These are phyloP conservation scores for Aureobasidium leucospermi DNA, from an alignment of 2,329 filamentous ascomycete genomes.

Conservation along the genomic window DNA sequence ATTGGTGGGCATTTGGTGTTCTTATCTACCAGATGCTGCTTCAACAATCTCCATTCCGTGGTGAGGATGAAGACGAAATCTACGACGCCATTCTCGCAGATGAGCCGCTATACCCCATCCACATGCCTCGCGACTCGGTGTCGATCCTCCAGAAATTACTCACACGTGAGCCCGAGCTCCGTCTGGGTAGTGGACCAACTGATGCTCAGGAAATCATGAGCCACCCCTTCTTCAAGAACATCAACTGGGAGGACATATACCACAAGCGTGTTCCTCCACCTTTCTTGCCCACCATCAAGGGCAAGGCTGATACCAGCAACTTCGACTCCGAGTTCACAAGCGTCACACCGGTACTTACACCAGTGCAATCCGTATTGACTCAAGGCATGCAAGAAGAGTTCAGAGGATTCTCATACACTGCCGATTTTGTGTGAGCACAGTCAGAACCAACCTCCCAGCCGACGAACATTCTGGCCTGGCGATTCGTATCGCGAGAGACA, in stretches of 20 bases:
- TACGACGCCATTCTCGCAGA: constrained; percentile 98
- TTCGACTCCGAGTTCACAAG: constrained; percentile 98
- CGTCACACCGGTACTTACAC: constrained; percentile 92
- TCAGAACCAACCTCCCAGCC: neutral
- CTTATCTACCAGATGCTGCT: constrained; percentile 99
- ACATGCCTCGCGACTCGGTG: constrained; percentile 96
- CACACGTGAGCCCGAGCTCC: constrained; percentile 86
- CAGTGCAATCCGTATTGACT: constrained; percentile 92
- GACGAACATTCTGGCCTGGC: neutral
- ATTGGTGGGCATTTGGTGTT: constrained; percentile 99
- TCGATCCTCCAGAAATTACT: constrained; percentile 96
- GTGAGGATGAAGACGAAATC: constrained; percentile 98
- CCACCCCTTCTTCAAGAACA: constrained; percentile 94
- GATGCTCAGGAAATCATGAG: constrained; percentile 99
- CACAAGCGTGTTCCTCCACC: constrained; percentile 86
- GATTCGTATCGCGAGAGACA: too few relatives aligned
- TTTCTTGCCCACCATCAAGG: constrained; percentile 84
- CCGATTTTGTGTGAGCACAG: constrained; percentile 65
- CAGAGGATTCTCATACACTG: constrained; percentile 95
- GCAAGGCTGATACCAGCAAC: constrained; percentile 96
- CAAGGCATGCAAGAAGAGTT: constrained; percentile 99
- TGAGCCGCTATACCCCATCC: constrained; percentile 94
- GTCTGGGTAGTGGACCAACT: constrained; percentile 87
- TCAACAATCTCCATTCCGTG: constrained; percentile 96
- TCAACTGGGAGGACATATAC: constrained; percentile 98